These are phyloP conservation scores for Cryptococcus sp. DNA, from an alignment of 1,284 basidiomycete species.

Conservation along the genomic window DNA sequence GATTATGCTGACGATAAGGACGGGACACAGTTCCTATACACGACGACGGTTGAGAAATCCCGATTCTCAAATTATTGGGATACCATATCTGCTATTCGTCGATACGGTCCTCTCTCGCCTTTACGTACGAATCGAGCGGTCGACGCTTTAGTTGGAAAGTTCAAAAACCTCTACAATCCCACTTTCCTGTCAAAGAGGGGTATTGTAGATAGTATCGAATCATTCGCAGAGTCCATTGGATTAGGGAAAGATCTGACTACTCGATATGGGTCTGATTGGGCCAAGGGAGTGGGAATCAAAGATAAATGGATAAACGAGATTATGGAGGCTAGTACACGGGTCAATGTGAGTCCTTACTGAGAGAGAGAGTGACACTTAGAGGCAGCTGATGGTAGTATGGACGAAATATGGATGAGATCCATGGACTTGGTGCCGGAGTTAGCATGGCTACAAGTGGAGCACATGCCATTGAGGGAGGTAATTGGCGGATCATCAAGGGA, in stretches of 20 bases:
- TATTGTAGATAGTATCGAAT: conserved; percentile 25
- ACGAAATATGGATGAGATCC: conserved; percentile 68
- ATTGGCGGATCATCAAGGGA: conserved; percentile 77
- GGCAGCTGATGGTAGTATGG: conserved; percentile 35
- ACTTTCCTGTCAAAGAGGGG: conserved; percentile 29
- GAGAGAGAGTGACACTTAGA: too few relatives aligned
- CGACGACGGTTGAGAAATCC: conserved; percentile 50
- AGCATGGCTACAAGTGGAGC: conserved; percentile 73
- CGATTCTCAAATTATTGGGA: conserved; percentile 59
- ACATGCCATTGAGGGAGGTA: conserved; percentile 68
- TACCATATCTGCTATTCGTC: conserved; percentile 65
- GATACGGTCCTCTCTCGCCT: conserved; percentile 74
- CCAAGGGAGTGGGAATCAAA: conserved; percentile 57
- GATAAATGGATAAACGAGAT: conserved; percentile 68
- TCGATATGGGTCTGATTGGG: conserved; percentile 60
- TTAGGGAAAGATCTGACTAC: conserved; percentile 50
- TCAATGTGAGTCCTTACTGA: conserved; percentile 60
- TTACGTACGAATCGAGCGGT: conserved; percentile 53
- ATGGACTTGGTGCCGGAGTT: conserved; percentile 70
- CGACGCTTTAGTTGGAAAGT: conserved; percentile 18
- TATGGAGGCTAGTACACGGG: conserved; percentile 75
- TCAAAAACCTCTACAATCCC: conserved; percentile 37
- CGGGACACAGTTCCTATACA: conserved; percentile 66
- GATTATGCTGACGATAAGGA: conserved; percentile 58
- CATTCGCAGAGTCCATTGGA: conserved; percentile 31